Evolutionary conservation across 768 basidiomycete species (phyloP).

Genomic region (Lactarius sanguifluus): DNA sequence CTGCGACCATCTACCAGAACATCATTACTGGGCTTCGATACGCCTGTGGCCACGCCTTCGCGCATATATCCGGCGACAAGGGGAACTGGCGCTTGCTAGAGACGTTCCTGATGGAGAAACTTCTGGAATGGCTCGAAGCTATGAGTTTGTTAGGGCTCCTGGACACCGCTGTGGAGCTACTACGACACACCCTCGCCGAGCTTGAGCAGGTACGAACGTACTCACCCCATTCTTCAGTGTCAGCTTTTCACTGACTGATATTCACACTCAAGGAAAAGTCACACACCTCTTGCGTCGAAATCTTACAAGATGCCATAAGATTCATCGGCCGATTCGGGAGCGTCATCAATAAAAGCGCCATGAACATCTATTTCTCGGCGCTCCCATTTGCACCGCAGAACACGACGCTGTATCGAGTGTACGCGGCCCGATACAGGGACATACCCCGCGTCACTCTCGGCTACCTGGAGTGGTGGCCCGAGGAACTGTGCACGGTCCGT

Average conservation of each 20-base stretch:
- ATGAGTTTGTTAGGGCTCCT: constrained; percentile 16
- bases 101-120: constrained; percentile 19
- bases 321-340: constrained; percentile 22
- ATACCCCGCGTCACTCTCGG: constrained; percentile 32
- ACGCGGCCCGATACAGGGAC: constrained; percentile 19
- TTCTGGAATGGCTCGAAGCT: constrained; percentile 23
- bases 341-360: constrained; percentile 17
- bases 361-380: constrained; percentile 21
- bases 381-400: constrained; percentile 20
- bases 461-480: constrained; percentile 30
- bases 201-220: constrained; percentile 12
- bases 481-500: constrained; percentile 24
- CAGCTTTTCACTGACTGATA: background rate
- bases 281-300: constrained; percentile 6
- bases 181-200: constrained; percentile 10
- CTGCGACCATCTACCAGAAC: background rate
- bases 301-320: constrained; percentile 20
- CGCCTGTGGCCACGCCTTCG: constrained; percentile 12
- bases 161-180: constrained; percentile 17
- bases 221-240: background rate
- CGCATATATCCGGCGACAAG: constrained; percentile 6
- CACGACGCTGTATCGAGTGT: constrained; percentile 22
- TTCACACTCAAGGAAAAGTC: constrained; percentile 1
- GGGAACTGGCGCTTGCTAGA: constrained; percentile 18
- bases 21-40: constrained; percentile 17